Percentiles rank a stretch among this genome's conserved stretches.
Conservation (phyloP, 352 stramenopile genomes). For the Globisporangium sylvaticum region DNA sequence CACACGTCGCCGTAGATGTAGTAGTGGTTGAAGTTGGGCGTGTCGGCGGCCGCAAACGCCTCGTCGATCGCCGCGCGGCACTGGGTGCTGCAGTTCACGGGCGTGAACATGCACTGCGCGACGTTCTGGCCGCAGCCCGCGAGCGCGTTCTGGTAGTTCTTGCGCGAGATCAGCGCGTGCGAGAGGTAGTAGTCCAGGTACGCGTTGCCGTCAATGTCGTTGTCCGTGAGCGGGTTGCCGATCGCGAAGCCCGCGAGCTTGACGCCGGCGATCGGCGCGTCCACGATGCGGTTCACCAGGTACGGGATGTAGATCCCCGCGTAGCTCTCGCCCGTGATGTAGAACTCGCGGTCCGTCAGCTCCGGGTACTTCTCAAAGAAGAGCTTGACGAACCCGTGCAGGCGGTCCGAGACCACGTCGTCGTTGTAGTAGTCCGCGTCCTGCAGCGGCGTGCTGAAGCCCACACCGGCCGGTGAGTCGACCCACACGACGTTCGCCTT, state of each 20-base stretch:
- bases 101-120: conserved; percentile 45
- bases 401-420: conserved; percentile 63
- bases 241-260: not conserved
- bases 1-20: conserved; percentile 76
- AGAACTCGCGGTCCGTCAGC: conserved; percentile 67
- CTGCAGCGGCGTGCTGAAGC: conserved; percentile 60
- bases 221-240: conserved; percentile 37
- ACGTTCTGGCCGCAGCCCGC: conserved; percentile 38
- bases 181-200: conserved; percentile 83
- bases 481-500: conserved; percentile 77
- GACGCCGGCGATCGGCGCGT: conserved; percentile 49
- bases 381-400: conserved; percentile 32
- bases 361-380: conserved; percentile 8
- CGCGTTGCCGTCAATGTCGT: conserved; percentile 43
- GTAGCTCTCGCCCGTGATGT: conserved; percentile 82
- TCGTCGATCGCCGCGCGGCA: conserved; percentile 38
- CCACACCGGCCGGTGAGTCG: conserved; percentile 69
- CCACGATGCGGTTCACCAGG: conserved; percentile 62
- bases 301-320: conserved; percentile 89
- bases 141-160: conserved; percentile 54
- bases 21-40: conserved; percentile 56
- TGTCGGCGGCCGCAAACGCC: conserved; percentile 32
- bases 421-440: conserved; percentile 76
- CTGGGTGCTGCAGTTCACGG: conserved; percentile 30
- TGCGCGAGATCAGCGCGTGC: conserved; percentile 69